Evolutionary conservation across 305 asterid species (phyloP).

Genomic region (Solanum chacoense): DNA sequence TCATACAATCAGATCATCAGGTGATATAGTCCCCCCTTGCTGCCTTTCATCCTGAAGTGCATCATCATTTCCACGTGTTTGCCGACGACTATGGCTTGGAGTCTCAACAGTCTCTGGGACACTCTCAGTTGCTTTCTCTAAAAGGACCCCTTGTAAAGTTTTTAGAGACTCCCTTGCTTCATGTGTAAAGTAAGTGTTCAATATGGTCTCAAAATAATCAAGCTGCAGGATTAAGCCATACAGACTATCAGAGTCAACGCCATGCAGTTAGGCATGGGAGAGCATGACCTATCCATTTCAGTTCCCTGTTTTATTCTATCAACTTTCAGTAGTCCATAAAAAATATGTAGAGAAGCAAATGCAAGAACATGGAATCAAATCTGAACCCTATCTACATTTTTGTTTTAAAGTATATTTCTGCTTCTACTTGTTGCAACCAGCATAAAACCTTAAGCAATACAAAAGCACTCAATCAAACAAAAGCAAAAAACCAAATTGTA

Average conservation of each 20-base stretch:
- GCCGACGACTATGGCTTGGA: constrained; percentile 85
- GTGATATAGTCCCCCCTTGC: constrained; percentile 61
- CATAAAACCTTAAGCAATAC: neutral
- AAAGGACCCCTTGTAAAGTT: constrained; percentile 77
- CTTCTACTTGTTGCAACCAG: neutral
- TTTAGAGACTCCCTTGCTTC: constrained; percentile 94
- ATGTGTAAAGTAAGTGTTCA: constrained; percentile 86
- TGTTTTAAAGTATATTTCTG: neutral
- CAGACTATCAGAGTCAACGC: neutral
- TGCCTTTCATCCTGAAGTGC: constrained; percentile 73
- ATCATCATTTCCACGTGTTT: constrained; percentile 91
- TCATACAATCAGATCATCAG: constrained; percentile 77
- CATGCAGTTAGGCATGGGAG: neutral
- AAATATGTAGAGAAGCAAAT: neutral
- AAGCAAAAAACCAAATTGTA: neutral
- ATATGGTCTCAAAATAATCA: constrained; percentile 89
- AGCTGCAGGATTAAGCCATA: constrained; percentile 49
- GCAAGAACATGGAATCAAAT: neutral
- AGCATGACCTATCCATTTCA: neutral
- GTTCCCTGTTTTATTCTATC: neutral
- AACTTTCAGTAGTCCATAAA: neutral
- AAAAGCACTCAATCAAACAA: neutral
- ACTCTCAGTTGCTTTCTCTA: constrained; percentile 83
- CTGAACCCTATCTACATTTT: neutral
- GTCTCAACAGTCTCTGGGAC: constrained; percentile 62